Base-by-base conservation (phyloP, 345 rosid genomes). In the Boechera stricta region DNA sequence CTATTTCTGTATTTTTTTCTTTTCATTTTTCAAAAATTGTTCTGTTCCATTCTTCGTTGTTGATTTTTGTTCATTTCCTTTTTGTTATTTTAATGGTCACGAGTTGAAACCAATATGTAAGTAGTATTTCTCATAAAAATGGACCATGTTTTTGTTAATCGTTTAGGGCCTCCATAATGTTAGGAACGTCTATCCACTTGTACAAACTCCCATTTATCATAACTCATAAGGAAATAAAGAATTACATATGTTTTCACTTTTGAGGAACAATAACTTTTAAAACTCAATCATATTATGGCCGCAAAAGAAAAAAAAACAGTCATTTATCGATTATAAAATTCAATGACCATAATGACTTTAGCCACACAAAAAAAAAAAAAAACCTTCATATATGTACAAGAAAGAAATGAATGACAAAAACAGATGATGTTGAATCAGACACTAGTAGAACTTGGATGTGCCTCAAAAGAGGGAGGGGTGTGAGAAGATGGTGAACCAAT, bases 401-500 rank as follows among this genome's bases (percentile, higher is more conserved):
- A 76, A 44, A 57, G 41, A 45, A 5, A 48, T 7, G 8, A 39
- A 52, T 71, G 61, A 36, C 45, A 16, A 10, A 38, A 53, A 15
- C 39, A 45, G 35, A 77, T 38, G 18, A 71, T 71, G 16, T 42
- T 41, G 51, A 73, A 67, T 79, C 82, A 79, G 2, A 67, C 77
- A 56, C 36, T 64, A 67, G 61, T 53, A 53, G 67, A 79, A 67
- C 18, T 80, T 54, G 88, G 82, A 79, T 94, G 88, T 89, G 86
- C 85, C 69, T 87, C 97, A 84, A 88, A 87, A 68, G 87, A 74
- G 54, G 90, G 26, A 69, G 88, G 63, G 16, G 47, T 58, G 54
- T 47, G 55, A 55, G 82, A 79, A 74, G 90, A 68, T 45, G 76
- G 73, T 55, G 62, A 47, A 35, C 73, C 78, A 53, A 84, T 77